Percentiles rank a stretch among this genome's conserved stretches.
Conservation (phyloP, 2,329 filamentous ascomycete genomes). For the Xylariales sp. region DNA sequence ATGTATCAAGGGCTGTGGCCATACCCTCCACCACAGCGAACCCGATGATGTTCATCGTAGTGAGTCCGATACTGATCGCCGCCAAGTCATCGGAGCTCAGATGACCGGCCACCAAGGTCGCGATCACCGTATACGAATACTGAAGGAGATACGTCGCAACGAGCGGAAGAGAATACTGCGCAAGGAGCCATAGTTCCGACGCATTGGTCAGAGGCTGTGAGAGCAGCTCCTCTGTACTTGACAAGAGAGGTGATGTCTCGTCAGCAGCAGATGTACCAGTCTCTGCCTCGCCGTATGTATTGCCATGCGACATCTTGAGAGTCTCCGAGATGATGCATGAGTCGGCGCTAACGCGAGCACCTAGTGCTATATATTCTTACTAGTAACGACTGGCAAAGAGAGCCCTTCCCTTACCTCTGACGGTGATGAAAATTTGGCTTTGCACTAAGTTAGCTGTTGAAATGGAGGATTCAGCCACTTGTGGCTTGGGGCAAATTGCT, state of each 20-base stretch:
- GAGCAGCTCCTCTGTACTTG: neutral
- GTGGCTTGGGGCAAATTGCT: too few species aligned
- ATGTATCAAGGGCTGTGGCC: slow-evolving; percentile 45
- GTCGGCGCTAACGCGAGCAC: too few species aligned
- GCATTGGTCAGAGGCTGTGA: neutral
- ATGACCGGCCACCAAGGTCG: slow-evolving; percentile 47
- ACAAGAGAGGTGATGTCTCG: slow-evolving; percentile 4
- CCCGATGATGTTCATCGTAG: slow-evolving; percentile 50
- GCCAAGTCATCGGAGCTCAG: slow-evolving; percentile 48
- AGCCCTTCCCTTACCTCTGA: too few species aligned
- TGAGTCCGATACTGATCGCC: slow-evolving; percentile 46
- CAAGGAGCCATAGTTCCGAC: slow-evolving; percentile 23
- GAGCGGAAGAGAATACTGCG: slow-evolving; percentile 41
- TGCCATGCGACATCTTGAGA: too few species aligned
- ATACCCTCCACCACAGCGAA: slow-evolving; percentile 46
- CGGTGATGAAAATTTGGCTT: too few species aligned
- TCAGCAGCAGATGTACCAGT: neutral
- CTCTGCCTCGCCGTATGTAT: too few species aligned
- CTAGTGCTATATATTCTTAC: too few species aligned
- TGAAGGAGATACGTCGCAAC: slow-evolving; percentile 50
- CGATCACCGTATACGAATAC: slow-evolving; percentile 47
- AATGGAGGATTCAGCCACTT: too few species aligned
- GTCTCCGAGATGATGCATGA: too few species aligned
- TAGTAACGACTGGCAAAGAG: too few species aligned
- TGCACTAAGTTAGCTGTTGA: too few species aligned